Evolutionary conservation across 2,329 filamentous ascomycete species (phyloP).

Genomic region (Neopestalotiopsis sp.): DNA sequence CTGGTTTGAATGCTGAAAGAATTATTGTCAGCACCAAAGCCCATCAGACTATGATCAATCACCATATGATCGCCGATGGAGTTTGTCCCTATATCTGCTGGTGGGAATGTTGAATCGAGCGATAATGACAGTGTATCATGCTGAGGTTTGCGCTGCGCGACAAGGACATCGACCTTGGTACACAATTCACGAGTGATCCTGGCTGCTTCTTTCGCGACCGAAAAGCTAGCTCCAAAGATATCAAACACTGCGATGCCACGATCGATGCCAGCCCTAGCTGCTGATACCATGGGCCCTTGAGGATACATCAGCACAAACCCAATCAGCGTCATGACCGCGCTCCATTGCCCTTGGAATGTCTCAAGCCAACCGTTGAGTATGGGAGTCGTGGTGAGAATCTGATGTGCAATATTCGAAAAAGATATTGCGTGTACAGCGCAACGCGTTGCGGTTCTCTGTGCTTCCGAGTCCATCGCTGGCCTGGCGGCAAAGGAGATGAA

Average conservation of each 20-base stretch:
- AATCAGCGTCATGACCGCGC: conserved; percentile 25
- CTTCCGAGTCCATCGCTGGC: conserved; percentile 19
- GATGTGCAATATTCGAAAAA: conserved; percentile 24
- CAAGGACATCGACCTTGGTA: neutral
- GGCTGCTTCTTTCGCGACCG: neutral
- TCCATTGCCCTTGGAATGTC: conserved; percentile 28
- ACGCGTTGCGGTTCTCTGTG: conserved; percentile 20
- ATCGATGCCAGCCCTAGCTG: conserved; percentile 7
- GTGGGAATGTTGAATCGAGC: no score
- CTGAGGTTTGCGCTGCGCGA: neutral
- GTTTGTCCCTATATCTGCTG: no score
- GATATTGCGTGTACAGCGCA: conserved; percentile 25
- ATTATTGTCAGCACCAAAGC: neutral
- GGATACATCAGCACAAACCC: conserved; percentile 21
- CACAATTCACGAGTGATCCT: conserved; percentile 6
- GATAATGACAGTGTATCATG: neutral
- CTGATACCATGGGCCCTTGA: neutral
- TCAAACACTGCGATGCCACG: neutral
- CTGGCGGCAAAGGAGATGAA: conserved; percentile 24
- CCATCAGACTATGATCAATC: no score
- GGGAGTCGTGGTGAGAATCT: conserved; percentile 18
- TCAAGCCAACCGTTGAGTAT: conserved; percentile 22
- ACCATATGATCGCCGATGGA: no score
- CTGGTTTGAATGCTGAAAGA: neutral
- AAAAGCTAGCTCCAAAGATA: conserved; percentile 5